A percentile compares a stretch with the other conserved stretches of the same genome.
These are phyloP conservation scores for Casuarina glauca DNA, from an alignment of 306 rosid genomes.

Conservation along the genomic window DNA sequence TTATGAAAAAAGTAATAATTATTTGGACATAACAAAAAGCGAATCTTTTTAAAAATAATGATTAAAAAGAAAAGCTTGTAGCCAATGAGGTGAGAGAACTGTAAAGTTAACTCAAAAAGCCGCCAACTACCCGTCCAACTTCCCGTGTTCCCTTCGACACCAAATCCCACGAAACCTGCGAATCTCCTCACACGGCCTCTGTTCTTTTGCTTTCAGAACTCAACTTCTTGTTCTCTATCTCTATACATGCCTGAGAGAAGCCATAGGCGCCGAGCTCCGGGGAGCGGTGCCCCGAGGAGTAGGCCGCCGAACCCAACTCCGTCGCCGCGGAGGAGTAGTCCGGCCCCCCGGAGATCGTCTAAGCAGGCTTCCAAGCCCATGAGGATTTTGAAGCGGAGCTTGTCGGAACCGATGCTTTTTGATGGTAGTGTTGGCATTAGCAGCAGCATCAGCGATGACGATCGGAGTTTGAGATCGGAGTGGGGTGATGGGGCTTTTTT, in stretches of 20 bases:
- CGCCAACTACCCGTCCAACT: background rate
- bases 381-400: slow-evolving; percentile 50
- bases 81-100: no score
- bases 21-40: no score
- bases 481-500: slow-evolving; percentile 30
- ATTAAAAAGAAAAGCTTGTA: no score
- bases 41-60: no score
- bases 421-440: background rate
- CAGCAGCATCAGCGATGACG: slow-evolving; percentile 20
- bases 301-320: slow-evolving; percentile 51
- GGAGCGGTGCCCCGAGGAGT: slow-evolving; percentile 26
- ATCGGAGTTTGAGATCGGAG: slow-evolving; percentile 13
- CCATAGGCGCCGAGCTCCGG: slow-evolving; percentile 33
- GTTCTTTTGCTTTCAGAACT: background rate
- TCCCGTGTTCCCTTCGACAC: background rate
- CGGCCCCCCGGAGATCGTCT: slow-evolving; percentile 26
- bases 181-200: background rate
- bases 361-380: slow-evolving; percentile 36
- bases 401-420: slow-evolving; percentile 56
- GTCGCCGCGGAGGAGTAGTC: slow-evolving; percentile 30
- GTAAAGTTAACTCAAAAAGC: no score
- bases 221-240: background rate
- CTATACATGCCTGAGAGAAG: slow-evolving; percentile 45
- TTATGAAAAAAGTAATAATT: no score
- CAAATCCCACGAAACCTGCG: no score